Conservation (phyloP, 2,329 filamentous ascomycete species). For the Scedosporium dehoogii region DNA sequence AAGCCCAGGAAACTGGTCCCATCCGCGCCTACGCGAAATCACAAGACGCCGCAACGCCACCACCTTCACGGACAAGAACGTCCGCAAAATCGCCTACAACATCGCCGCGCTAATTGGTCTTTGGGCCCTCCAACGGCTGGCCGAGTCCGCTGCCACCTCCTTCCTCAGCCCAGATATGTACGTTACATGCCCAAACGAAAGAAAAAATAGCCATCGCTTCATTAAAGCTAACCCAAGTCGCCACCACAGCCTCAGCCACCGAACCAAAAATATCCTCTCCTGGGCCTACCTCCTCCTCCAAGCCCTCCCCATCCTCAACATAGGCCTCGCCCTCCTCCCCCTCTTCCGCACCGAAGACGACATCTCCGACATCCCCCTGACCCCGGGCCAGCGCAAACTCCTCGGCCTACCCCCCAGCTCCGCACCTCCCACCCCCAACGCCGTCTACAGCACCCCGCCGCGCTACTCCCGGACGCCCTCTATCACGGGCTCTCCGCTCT, state of each 20-base stretch:
- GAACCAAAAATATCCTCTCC: conserved; percentile 8
- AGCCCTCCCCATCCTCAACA: conserved; percentile 57
- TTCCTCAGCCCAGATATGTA: conserved; percentile 30
- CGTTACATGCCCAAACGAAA: too few relatives aligned
- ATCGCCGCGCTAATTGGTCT: conserved; percentile 33
- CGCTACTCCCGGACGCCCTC: conserved; percentile 72
- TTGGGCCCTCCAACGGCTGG: conserved; percentile 24
- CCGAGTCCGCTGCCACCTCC: conserved; percentile 23
- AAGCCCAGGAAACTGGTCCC: conserved; percentile 76
- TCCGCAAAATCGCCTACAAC: conserved; percentile 63
- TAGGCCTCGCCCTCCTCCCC: conserved; percentile 59
- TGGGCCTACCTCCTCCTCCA: conserved; percentile 40
- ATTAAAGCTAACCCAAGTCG: conserved; percentile 10
- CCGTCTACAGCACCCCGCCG: conserved; percentile 70
- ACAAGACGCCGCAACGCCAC: conserved; percentile 67
- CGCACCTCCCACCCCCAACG: conserved; percentile 53
- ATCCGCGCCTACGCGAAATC: conserved; percentile 84
- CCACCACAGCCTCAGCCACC: conserved; percentile 5
- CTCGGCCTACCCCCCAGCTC: conserved; percentile 67
- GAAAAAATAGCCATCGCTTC: too few relatives aligned
- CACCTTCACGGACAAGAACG: conserved; percentile 69
- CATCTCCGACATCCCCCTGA: conserved; percentile 81
- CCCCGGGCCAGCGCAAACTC: conserved; percentile 55
- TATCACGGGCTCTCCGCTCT: conserved; percentile 47
- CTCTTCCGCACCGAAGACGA: conserved; percentile 67